These are phyloP conservation scores for Fonsecaea pedrosoi DNA, from an alignment of 2,329 filamentous ascomycete species.

Conservation along the genomic window DNA sequence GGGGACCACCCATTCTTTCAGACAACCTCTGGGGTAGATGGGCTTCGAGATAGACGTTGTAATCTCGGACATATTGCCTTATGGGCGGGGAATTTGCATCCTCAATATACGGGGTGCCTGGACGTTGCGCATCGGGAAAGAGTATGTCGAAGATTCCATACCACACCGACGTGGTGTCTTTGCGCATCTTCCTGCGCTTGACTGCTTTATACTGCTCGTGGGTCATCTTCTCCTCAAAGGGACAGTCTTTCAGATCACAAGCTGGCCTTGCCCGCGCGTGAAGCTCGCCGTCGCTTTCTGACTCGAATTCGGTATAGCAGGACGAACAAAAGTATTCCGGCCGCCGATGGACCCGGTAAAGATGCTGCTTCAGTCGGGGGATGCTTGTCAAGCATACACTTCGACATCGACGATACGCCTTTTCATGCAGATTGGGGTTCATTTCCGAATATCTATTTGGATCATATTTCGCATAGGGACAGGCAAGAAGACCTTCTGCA, in stretches of 20 bases:
- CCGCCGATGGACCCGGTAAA: slow-evolving; percentile 28
- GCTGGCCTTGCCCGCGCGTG: slow-evolving; percentile 13
- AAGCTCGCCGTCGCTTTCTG: not conserved
- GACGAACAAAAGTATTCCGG: slow-evolving; percentile 27
- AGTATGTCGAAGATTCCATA: slow-evolving; percentile 30
- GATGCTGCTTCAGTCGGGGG: slow-evolving; percentile 31
- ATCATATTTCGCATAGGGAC: slow-evolving; percentile 43
- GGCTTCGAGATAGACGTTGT: slow-evolving; percentile 13
- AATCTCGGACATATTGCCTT: slow-evolving; percentile 2
- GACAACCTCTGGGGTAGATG: slow-evolving; percentile 16
- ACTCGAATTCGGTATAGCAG: slow-evolving; percentile 19
- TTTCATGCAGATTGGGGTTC: slow-evolving; percentile 13
- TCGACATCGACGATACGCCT: slow-evolving; percentile 25
- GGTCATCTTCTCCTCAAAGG: slow-evolving; percentile 30
- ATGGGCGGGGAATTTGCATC: not conserved
- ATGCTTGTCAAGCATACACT: slow-evolving; percentile 20
- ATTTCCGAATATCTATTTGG: slow-evolving; percentile 27
- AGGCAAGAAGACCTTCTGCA: slow-evolving; percentile 41
- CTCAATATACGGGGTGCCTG: slow-evolving; percentile 24
- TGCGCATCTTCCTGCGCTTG: slow-evolving; percentile 21
- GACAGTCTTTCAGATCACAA: slow-evolving; percentile 9
- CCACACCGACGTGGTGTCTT: slow-evolving; percentile 22
- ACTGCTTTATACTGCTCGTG: slow-evolving; percentile 25
- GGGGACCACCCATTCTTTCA: slow-evolving; percentile 8
- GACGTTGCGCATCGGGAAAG: slow-evolving; percentile 26